A percentile compares a stretch with the other conserved stretches of the same genome.
Conservation (phyloP, 345 rosid species). For the Heritiera fomes region DNA sequence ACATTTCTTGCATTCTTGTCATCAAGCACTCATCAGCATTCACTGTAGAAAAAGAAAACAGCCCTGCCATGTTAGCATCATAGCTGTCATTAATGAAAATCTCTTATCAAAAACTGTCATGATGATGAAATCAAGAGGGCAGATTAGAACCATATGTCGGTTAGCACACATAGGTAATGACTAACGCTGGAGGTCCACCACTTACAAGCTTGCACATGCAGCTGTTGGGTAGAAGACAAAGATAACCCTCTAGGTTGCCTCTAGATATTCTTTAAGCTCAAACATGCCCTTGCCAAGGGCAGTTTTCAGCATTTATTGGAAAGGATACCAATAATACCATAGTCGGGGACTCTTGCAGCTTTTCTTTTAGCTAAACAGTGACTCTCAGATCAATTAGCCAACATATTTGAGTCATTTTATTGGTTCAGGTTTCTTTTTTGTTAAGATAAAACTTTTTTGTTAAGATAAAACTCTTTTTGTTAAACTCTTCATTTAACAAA, state of each 20-base stretch:
- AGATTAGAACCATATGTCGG: constrained; percentile 27
- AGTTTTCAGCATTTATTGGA: constrained; percentile 17
- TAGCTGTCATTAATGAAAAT: constrained; percentile 30
- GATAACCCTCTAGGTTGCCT: constrained; percentile 27
- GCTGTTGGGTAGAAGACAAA: constrained; percentile 25
- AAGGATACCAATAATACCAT: neutral
- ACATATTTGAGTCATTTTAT: constrained; percentile 13
- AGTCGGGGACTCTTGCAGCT: constrained; percentile 27
- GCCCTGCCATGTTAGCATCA: constrained; percentile 25
- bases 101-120: neutral
- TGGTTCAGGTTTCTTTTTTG: constrained; percentile 3
- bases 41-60: constrained; percentile 44
- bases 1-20: constrained; percentile 99
- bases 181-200: constrained; percentile 36
- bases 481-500: too few relatives aligned
- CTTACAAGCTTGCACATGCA: constrained; percentile 45
- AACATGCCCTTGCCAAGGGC: constrained; percentile 25
- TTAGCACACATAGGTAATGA: constrained; percentile 31
- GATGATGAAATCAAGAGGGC: neutral
- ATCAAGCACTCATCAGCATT: constrained; percentile 91
- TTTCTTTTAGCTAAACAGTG: constrained; percentile 25
- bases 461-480: neutral
- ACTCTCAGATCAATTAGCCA: constrained; percentile 1
- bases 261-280: constrained; percentile 33
- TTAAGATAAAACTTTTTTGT: neutral